Evolutionary conservation across 2,329 filamentous ascomycete genomes (phyloP).

Genomic region (Ophiostoma piceae): DNA sequence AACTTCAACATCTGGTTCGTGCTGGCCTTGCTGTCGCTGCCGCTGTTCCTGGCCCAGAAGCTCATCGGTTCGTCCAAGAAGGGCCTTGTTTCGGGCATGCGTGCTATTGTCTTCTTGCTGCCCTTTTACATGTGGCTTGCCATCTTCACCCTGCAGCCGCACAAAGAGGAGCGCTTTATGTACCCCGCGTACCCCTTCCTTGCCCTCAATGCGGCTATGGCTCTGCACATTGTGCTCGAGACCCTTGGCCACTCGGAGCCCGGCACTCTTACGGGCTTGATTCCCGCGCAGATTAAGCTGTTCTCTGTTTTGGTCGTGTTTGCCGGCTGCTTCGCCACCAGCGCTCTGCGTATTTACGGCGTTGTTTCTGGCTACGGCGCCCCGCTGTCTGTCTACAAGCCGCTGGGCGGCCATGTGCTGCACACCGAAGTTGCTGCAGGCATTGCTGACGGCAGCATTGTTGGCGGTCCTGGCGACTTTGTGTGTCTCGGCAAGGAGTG

Average conservation of each 20-base stretch:
- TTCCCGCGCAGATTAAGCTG: conserved; percentile 72
- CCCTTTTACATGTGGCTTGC: conserved; percentile 93
- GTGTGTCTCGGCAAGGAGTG: conserved; percentile 95
- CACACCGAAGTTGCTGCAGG: conserved; percentile 5
- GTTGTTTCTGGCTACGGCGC: conserved; percentile 78
- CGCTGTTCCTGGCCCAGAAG: conserved; percentile 70
- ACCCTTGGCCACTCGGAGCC: conserved; percentile 67
- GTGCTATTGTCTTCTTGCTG: conserved; percentile 69
- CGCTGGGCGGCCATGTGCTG: conserved; percentile 52
- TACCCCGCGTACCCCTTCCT: conserved; percentile 92
- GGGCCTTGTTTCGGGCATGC: conserved; percentile 64
- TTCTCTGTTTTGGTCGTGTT: conserved; percentile 44
- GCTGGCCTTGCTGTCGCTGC: conserved; percentile 67
- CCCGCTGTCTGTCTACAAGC: conserved; percentile 65
- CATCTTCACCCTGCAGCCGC: conserved; percentile 87
- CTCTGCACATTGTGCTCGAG: conserved; percentile 72
- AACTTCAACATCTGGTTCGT: conserved; percentile 97
- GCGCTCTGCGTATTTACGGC: conserved; percentile 68
- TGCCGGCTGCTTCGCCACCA: conserved; percentile 37
- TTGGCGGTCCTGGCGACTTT: conserved; percentile 58
- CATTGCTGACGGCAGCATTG: conserved; percentile 35
- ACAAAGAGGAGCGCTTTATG: conserved; percentile 99
- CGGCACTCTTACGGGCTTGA: conserved; percentile 60
- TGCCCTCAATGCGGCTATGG: conserved; percentile 79
- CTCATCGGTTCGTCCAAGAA: conserved; percentile 55